phyloP scores from a whole-genome alignment of 1,284 basidiomycete species.

The Cutaneotrichosporon sp. region DNA sequence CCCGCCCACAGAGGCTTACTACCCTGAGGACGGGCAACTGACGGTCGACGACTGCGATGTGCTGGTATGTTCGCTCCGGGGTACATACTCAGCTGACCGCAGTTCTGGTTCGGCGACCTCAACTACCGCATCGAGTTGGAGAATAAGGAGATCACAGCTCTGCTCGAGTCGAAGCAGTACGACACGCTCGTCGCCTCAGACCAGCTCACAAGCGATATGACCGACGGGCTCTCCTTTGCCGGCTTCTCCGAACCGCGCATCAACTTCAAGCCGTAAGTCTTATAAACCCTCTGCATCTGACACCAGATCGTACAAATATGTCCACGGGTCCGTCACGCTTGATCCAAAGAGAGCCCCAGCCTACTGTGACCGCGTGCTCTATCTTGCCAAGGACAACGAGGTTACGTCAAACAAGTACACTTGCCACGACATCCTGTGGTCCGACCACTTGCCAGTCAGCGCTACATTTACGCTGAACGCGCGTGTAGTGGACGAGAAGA shows the following conservation, averaged over 20 bases:
- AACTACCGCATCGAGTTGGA: constrained; percentile 41
- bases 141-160: constrained; percentile 26
- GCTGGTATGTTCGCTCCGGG: constrained; percentile 20
- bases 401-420: constrained; percentile 21
- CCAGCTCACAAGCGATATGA: constrained; percentile 35
- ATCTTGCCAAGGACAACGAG: constrained; percentile 7
- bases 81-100: constrained; percentile 1
- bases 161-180: constrained; percentile 32
- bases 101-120: constrained; percentile 46
- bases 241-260: constrained; percentile 35
- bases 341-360: constrained; percentile 38
- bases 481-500: constrained; percentile 28
- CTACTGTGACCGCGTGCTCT: constrained; percentile 42
- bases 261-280: constrained; percentile 35
- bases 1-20: constrained; percentile 36
- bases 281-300: not conserved
- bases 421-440: constrained; percentile 41
- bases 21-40: constrained; percentile 20
- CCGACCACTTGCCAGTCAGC: constrained; percentile 41
- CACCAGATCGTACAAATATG: constrained; percentile 41
- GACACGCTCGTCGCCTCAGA: constrained; percentile 33
- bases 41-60: constrained; percentile 33
- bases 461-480: constrained; percentile 21
- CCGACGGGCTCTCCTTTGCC: constrained; percentile 31
- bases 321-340: constrained; percentile 36